Evolutionary conservation across 768 basidiomycete genomes (phyloP), one percentile per base, ranked within the genome.

Genomic region (Neoboletus brunneissimus): DNA sequence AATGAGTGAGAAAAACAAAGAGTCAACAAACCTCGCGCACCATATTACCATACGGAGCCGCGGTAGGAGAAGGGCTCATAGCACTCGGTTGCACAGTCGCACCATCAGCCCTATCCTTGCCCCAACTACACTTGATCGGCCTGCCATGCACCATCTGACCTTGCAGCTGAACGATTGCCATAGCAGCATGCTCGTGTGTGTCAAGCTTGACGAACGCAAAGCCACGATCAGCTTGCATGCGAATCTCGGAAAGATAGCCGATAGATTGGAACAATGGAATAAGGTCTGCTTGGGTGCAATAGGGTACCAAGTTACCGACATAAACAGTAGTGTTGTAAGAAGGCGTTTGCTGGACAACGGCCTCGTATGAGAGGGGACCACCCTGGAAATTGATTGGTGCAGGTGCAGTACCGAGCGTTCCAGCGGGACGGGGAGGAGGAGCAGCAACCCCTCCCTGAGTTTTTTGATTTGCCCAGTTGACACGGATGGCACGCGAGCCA

Each of bases 391-490:
- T 94, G 75, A 93, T 89, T 42, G 93, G 91, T 50, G 92, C 89
- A 48, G 94, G 91, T 29, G 91, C 89, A 56, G 81, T 79, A 52
- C 86, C 79, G 55, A 69, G 80, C n/a, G 65, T 72, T 54, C 74
- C 77, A 48, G 82, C 71, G 32, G 71, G 65, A 54, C 83, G 79
- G 32, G 72, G 66, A 58, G 66, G 71, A 57, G 74, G 67, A 11
- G 61, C 60, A 15, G 34, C 13, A 0, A 18, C 51, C 54, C 86
- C 67, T 46, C 67, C 91, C 74, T 96, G 94, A 18, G 95, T 98
- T 79, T 98, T 98, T 77, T 98, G 96, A 77, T 98, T 98, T 52
- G 97, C 97, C 96, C 96, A 99, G 78, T 99, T 99, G 74, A 98
- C 96, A 63, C 97, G 88, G 68, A 99, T 99, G 59, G 97, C 97